These are phyloP conservation scores for Macrolepiota dolichaula DNA, from an alignment of 768 basidiomycete species.

Conservation along the genomic window DNA sequence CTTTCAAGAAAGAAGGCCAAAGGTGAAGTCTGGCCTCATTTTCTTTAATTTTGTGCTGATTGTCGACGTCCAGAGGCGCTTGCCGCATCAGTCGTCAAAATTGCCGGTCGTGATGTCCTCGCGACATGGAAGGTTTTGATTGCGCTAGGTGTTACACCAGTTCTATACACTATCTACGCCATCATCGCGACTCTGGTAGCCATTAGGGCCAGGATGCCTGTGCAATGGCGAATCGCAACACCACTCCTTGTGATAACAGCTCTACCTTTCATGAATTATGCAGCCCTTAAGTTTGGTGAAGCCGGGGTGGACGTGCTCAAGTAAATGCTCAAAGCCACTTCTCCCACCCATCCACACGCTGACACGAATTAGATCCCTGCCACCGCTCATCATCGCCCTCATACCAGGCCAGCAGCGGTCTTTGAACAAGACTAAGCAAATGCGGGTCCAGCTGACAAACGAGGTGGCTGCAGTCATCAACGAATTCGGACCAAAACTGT, in stretches of 20 bases:
- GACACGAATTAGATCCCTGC: conserved; percentile 62
- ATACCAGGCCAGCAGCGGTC: conserved; percentile 85
- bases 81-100: conserved; percentile 91
- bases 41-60: background rate
- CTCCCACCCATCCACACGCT: background rate
- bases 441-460: conserved; percentile 72
- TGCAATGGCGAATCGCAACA: conserved; percentile 65
- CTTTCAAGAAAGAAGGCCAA: conserved; percentile 88
- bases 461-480: conserved; percentile 83
- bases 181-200: conserved; percentile 72
- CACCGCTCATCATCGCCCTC: conserved; percentile 83
- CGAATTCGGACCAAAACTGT: conserved; percentile 84
- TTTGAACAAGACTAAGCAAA: conserved; percentile 70
- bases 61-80: conserved; percentile 68
- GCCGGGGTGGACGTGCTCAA: conserved; percentile 97
- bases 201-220: conserved; percentile 59
- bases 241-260: conserved; percentile 73
- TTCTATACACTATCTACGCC: conserved; percentile 83
- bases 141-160: conserved; percentile 84
- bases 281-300: conserved; percentile 95
- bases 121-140: conserved; percentile 98
- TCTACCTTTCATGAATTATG: conserved; percentile 87
- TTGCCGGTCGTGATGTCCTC: conserved; percentile 94
- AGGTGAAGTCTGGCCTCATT: conserved; percentile 39
- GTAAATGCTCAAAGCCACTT: conserved; percentile 39